These are phyloP conservation scores for Naganishia liquefaciens DNA, from an alignment of 1,284 basidiomycete genomes.

Conservation along the genomic window DNA sequence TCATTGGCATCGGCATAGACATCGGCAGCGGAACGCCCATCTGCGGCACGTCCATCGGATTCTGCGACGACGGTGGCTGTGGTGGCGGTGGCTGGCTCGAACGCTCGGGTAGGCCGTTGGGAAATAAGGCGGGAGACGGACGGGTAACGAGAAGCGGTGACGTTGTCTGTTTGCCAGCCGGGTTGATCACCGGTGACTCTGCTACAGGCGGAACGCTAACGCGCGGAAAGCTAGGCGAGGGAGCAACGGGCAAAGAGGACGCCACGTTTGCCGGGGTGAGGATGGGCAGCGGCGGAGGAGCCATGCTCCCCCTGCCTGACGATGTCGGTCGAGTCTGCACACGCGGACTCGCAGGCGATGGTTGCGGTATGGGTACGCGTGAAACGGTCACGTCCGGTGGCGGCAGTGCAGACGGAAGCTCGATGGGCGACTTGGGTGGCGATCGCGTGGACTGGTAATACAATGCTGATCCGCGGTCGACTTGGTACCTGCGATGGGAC, in stretches of 20 bases:
- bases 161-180: background rate
- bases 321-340: background rate
- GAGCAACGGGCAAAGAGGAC: background rate
- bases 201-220: background rate
- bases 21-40: background rate
- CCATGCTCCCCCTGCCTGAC: constrained; percentile 13
- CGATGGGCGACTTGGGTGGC: constrained; percentile 34
- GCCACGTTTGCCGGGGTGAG: background rate
- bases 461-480: constrained; percentile 42
- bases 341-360: background rate
- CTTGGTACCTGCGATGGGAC: constrained; percentile 34
- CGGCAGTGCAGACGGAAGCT: constrained; percentile 39
- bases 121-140: too few species aligned
- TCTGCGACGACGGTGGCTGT: background rate
- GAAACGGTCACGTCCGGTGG: constrained; percentile 36
- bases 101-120: background rate
- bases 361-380: background rate
- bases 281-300: constrained; percentile 3
- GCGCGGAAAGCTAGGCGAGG: background rate
- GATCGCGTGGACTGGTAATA: constrained; percentile 45
- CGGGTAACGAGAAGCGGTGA: constrained; percentile 14
- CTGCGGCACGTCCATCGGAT: too few species aligned
- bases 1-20: too few species aligned
- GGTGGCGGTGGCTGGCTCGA: constrained; percentile 7
- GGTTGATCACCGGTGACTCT: background rate